Conservation (phyloP, 1,284 basidiomycete species). For the Boletus putidus region DNA sequence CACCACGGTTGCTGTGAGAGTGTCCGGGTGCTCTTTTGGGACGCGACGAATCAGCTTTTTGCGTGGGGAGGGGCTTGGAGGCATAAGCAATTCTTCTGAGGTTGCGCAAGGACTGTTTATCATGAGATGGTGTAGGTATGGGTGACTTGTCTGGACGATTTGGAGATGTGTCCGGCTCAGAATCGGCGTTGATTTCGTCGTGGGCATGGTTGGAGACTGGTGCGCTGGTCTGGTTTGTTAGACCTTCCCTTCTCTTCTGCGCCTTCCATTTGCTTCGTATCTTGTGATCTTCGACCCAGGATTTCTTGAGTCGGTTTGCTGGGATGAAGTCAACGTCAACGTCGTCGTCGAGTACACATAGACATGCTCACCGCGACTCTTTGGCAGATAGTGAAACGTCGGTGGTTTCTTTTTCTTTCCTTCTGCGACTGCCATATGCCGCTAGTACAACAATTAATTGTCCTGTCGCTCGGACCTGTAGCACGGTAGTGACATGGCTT, state of each 20-base stretch:
- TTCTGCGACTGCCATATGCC: constrained; percentile 22
- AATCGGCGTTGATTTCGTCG: constrained; percentile 1
- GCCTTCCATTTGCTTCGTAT: constrained; percentile 75
- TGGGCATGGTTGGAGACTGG: constrained; percentile 10
- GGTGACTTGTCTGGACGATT: neutral
- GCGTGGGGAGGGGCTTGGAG: constrained; percentile 53
- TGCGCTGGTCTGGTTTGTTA: constrained; percentile 23
- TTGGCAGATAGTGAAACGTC: constrained; percentile 66
- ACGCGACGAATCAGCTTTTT: constrained; percentile 50
- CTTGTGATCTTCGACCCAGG: constrained; percentile 72
- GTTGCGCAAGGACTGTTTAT: constrained; percentile 50
- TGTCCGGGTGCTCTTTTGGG: constrained; percentile 14
- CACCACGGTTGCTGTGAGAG: constrained; percentile 12
- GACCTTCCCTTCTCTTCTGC: constrained; percentile 65
- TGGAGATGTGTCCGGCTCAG: neutral
- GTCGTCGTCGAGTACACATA: neutral
- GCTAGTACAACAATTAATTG: too few relatives aligned
- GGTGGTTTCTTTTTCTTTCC: constrained; percentile 56
- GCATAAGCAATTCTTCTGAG: constrained; percentile 63
- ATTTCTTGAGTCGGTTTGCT: constrained; percentile 73
- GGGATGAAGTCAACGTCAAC: constrained; percentile 16
- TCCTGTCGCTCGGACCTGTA: neutral
- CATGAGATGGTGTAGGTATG: constrained; percentile 2
- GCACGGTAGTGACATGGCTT: constrained; percentile 25
- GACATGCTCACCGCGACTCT: constrained; percentile 53